Base-by-base conservation (phyloP, 208 protist genomes). In the Trypanosoma brucei region DNA sequence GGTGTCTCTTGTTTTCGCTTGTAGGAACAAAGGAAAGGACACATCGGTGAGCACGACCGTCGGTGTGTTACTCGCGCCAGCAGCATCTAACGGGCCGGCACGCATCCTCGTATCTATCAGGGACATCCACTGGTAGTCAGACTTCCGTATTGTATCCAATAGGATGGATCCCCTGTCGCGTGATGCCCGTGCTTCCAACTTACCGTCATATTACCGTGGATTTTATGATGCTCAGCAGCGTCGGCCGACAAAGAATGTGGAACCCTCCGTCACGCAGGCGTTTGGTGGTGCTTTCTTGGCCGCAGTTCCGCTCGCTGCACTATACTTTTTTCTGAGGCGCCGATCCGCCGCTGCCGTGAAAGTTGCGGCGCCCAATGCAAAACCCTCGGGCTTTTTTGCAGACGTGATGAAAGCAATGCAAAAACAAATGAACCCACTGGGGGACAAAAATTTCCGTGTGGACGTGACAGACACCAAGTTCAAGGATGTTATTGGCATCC, bases 211-310 rank as follows among this genome's bases (percentile, higher is more conserved):
- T 73, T 88, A 82, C 65, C 76, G 79, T 11, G 88, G 88, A 59
- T 94, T 92, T 69, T 92, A 82, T 51, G 83, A 88, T 48, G 88
- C 88, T 6, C 81, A 92, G 72, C 77, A 85, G 77, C 82, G 84
- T 35, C 83, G 83, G n/a, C 78, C 75, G 52, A 74, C 77, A 11
- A 75, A 86, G 33, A 88, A 94, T 70, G 70, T 75, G 34, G 83
- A 94, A 22, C 81, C 78, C 1, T 85, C 81, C 11, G 31, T 72
- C 9, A 75, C 74, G 2, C 81, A 87, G 68, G 74, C 78, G 31
- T 46, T 94, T 51, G 73, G 63, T 11, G 74, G 76, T n/a, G 74
- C 79, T 30, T 33, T 83, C 39, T 33, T 94, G 11, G 68, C 76
- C 35, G 83, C 81, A 1, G 45, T 89, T 1, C 88, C 88, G 1